Evolutionary conservation across 495 filamentous ascomycete genomes (phyloP).

Genomic region (Pseudoneurospora amorphoporcata): DNA sequence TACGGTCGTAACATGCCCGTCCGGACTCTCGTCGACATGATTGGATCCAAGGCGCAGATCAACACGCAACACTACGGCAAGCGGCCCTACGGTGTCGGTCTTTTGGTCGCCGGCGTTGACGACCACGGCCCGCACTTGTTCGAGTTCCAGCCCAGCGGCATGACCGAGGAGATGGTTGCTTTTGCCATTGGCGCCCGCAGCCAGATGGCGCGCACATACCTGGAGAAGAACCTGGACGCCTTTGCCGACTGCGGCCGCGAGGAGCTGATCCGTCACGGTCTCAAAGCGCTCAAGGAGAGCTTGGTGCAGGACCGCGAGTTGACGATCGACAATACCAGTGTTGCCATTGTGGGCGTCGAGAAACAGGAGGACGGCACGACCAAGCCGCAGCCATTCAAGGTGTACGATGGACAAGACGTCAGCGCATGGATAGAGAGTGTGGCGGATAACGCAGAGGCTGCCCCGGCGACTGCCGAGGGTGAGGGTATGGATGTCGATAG

Average conservation of each 20-base stretch:
- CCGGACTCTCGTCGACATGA: conserved; percentile 75
- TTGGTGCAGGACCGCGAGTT: conserved; percentile 94
- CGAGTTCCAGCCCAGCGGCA: conserved; percentile 93
- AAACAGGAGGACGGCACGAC: conserved; percentile 34
- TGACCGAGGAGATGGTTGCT: conserved; percentile 94
- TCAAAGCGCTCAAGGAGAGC: conserved; percentile 89
- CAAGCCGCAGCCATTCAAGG: conserved; percentile 71
- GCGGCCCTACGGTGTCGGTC: conserved; percentile 90
- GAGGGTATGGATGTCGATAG: conserved; percentile 77
- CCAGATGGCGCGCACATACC: conserved; percentile 94
- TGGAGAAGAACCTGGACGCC: conserved; percentile 80
- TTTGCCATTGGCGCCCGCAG: conserved; percentile 91
- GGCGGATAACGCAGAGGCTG: conserved; percentile 46
- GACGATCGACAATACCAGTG: conserved; percentile 89
- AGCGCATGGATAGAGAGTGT: conserved; percentile 63
- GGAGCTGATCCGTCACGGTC: conserved; percentile 80
- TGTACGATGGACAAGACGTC: conserved; percentile 84
- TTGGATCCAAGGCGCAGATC: conserved; percentile 90
- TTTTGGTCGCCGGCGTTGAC: conserved; percentile 90
- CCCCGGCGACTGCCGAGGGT: conserved; percentile 33
- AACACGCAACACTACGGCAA: conserved; percentile 98
- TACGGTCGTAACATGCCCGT: conserved; percentile 89
- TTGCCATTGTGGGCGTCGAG: conserved; percentile 65
- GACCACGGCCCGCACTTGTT: conserved; percentile 89
- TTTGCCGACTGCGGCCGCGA: conserved; percentile 65